Conservation (phyloP, 805 yeast genomes). For the Starmerella apis region DNA sequence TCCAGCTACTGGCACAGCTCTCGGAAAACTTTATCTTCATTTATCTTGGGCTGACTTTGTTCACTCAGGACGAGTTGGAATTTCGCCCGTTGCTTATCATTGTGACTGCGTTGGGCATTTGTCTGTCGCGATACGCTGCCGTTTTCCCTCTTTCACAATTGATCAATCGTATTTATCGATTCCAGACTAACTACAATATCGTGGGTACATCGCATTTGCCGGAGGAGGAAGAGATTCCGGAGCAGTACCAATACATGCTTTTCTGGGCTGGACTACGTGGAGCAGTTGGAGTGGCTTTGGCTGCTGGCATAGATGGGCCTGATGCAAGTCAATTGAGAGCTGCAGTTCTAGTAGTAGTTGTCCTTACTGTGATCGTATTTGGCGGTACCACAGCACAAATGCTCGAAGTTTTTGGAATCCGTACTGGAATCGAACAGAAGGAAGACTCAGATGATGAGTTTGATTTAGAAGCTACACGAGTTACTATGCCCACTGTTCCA, state of each 20-base stretch:
- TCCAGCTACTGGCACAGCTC: constrained; percentile 86
- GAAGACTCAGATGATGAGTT: constrained; percentile 86
- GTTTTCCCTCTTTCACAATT: constrained; percentile 86
- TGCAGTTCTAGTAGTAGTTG: constrained; percentile 93
- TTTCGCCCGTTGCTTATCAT: constrained; percentile 89
- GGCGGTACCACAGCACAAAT: constrained; percentile 98
- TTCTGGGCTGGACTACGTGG: constrained; percentile 99
- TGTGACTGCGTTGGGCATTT: constrained; percentile 78
- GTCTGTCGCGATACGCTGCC: constrained; percentile 93
- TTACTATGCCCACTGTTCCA: not conserved
- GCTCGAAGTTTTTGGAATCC: constrained; percentile 89
- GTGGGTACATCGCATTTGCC: constrained; percentile 18
- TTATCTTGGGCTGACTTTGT: constrained; percentile 83
- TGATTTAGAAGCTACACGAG: constrained; percentile 60
- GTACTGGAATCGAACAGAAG: constrained; percentile 81
- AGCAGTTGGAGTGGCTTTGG: constrained; percentile 98
- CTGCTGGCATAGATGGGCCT: constrained; percentile 95
- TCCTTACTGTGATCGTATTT: constrained; percentile 84
- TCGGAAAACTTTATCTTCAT: constrained; percentile 95
- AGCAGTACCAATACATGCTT: constrained; percentile 94
- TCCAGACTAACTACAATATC: constrained; percentile 35
- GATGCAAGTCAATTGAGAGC: constrained; percentile 80
- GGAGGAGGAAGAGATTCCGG: constrained; percentile 68
- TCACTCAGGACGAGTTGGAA: constrained; percentile 91
- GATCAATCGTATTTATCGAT: constrained; percentile 65